phyloP scores from a whole-genome alignment of 805 yeast species.

The Candida awuae region DNA sequence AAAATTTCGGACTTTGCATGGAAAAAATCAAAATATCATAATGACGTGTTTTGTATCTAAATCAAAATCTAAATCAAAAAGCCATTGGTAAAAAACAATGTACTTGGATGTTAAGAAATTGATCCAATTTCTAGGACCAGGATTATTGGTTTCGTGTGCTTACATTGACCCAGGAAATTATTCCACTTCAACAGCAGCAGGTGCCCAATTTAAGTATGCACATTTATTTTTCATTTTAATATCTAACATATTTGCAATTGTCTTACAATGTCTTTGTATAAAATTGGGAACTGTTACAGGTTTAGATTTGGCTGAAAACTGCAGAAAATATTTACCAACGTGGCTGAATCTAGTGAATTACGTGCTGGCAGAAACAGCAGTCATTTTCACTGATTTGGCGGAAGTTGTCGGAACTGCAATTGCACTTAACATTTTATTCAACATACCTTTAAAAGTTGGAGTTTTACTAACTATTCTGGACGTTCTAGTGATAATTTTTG shows the following conservation, averaged over 20 bases:
- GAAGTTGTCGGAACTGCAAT: conserved; percentile 94
- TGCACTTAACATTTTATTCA: conserved; percentile 66
- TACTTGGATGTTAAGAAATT: conserved; percentile 36
- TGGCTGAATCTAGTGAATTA: conserved; percentile 61
- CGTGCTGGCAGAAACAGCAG: conserved; percentile 73
- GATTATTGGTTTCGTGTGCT: conserved; percentile 80
- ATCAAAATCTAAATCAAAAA: too few relatives aligned
- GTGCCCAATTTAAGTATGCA: conserved; percentile 69
- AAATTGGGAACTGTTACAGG: conserved; percentile 89
- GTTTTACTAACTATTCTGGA: conserved; percentile 75
- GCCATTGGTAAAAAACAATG: conserved; percentile 2
- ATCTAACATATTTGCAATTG: conserved; percentile 78
- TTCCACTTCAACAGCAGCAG: conserved; percentile 83
- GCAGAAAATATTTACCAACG: conserved; percentile 60
- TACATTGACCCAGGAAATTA: conserved; percentile 95
- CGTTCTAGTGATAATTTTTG: conserved; percentile 68
- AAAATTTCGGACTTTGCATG: too few relatives aligned
- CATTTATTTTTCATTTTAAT: conserved; percentile 64
- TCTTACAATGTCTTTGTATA: conserved; percentile 74
- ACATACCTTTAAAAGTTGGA: conserved; percentile 67
- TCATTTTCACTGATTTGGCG: conserved; percentile 87
- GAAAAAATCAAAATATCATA: too few relatives aligned
- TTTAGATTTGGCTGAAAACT: conserved; percentile 76
- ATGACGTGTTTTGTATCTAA: too few relatives aligned
- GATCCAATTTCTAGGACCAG: conserved; percentile 73